Conservation (phyloP, 2,329 filamentous ascomycete genomes). For the Beauveria scarabaeidicola region DNA sequence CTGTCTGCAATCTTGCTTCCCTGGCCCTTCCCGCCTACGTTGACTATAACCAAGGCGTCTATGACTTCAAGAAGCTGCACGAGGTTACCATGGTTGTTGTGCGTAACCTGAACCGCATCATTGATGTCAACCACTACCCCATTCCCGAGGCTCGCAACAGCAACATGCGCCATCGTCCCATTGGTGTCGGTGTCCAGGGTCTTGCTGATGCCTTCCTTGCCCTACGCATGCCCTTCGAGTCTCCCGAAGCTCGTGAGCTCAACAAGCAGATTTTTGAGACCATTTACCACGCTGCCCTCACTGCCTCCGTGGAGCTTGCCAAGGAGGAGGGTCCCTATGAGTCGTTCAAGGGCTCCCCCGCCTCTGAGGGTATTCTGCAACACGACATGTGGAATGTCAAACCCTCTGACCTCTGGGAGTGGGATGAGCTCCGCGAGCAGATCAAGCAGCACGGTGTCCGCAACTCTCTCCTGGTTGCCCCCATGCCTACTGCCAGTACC, state of each 20-base stretch:
- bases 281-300: constrained; percentile 93
- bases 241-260: constrained; percentile 81
- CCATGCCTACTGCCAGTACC: constrained; percentile 96
- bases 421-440: constrained; percentile 77
- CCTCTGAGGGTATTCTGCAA: constrained; percentile 91
- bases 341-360: constrained; percentile 86
- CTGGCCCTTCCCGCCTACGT: constrained; percentile 86
- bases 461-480: constrained; percentile 90
- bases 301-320: constrained; percentile 79
- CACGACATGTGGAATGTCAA: constrained; percentile 98
- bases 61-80: constrained; percentile 95
- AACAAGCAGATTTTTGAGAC: constrained; percentile 99
- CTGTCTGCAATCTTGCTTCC: constrained; percentile 95
- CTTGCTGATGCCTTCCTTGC: constrained; percentile 97
- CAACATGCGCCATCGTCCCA: constrained; percentile 94
- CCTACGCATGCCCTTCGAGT: constrained; percentile 94
- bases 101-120: constrained; percentile 95
- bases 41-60: constrained; percentile 73
- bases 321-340: constrained; percentile 77
- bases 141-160: constrained; percentile 87
- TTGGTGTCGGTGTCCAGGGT: constrained; percentile 94
- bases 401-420: constrained; percentile 93
- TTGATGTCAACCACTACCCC: constrained; percentile 98
- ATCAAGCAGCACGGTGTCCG: constrained; percentile 90
- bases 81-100: constrained; percentile 88